Evolutionary conservation across 2,329 filamentous ascomycete genomes (phyloP).

Genomic region (Nemania sp.): DNA sequence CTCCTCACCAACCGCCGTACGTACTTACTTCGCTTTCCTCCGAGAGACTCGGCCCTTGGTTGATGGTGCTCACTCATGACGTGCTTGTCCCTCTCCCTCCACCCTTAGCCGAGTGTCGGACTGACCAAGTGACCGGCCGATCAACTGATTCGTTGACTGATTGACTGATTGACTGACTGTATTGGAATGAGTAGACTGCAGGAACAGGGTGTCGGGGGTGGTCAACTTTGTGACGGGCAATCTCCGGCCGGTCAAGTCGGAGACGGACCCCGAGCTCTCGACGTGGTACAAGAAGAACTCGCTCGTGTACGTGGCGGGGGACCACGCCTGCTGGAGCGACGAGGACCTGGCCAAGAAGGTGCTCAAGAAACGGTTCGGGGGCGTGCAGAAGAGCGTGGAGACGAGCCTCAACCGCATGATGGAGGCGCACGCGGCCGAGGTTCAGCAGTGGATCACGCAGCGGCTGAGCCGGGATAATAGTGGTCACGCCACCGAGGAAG

Average conservation of each 20-base stretch:
- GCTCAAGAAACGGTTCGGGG: constrained; percentile 63
- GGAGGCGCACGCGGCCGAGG: constrained; percentile 56
- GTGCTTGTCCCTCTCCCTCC: too few species aligned
- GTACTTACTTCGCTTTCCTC: constrained; percentile 27
- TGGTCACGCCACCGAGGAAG: constrained; percentile 23
- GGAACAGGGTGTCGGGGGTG: constrained; percentile 69
- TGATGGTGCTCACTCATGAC: too few species aligned
- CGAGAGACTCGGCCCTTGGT: not conserved
- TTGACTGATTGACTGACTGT: constrained; percentile 14
- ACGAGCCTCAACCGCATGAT: constrained; percentile 61
- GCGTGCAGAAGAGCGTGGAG: constrained; percentile 57
- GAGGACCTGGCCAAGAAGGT: constrained; percentile 63
- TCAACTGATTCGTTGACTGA: too few species aligned
- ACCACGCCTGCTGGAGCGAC: constrained; percentile 77
- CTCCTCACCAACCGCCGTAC: constrained; percentile 77
- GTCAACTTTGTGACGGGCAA: constrained; percentile 81
- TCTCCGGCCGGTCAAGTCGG: constrained; percentile 78
- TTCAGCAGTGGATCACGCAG: constrained; percentile 56
- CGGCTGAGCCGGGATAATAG: constrained; percentile 10
- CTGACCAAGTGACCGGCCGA: too few species aligned
- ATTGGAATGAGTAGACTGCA: constrained; percentile 55
- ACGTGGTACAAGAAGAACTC: constrained; percentile 86
- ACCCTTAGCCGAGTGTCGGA: too few species aligned
- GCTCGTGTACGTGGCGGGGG: constrained; percentile 73
- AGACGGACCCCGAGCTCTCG: constrained; percentile 72